Conservation (phyloP, 108 stramenopile species). For the Stephanodiscus triporus region DNA sequence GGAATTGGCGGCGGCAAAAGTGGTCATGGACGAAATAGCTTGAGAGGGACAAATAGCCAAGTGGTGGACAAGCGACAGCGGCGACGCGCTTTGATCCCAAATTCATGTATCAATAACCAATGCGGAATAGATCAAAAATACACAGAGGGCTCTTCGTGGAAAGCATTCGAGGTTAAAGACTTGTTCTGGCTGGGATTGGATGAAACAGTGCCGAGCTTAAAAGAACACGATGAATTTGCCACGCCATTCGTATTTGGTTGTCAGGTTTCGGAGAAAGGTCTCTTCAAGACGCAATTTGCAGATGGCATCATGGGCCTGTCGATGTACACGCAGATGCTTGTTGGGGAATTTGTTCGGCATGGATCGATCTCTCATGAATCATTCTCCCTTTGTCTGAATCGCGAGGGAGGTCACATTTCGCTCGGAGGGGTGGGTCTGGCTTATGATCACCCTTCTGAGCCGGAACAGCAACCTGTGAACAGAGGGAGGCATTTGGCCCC, state of each 20-base stretch:
- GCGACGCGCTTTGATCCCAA: background rate
- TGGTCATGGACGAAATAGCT: conserved; percentile 8
- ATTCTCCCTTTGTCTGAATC: conserved; percentile 72
- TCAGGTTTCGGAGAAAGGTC: conserved; percentile 83
- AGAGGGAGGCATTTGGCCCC: conserved; percentile 43
- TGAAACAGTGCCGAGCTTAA: conserved; percentile 7
- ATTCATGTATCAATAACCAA: conserved; percentile 28
- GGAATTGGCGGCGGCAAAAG: conserved; percentile 25
- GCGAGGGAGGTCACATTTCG: conserved; percentile 57
- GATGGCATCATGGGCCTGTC: conserved; percentile 96
- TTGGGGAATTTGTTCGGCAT: conserved; percentile 40
- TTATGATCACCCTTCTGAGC: conserved; percentile 39
- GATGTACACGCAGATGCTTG: conserved; percentile 59
- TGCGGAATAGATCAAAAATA: conserved; percentile 70
- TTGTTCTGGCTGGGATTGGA: conserved; percentile 69
- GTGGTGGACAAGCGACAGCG: background rate
- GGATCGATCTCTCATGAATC: conserved; percentile 59
- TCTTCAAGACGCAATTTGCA: conserved; percentile 92
- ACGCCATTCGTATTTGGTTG: conserved; percentile 93
- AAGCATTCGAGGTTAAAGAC: conserved; percentile 76
- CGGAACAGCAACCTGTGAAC: background rate
- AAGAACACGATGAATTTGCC: conserved; percentile 38
- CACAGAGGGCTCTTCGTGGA: conserved; percentile 79
- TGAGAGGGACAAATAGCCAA: conserved; percentile 5
- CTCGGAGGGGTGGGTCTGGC: conserved; percentile 59